phyloP scores from a whole-genome alignment of 2,329 filamentous ascomycete genomes.

The Aspergillus spinulosporus region DNA sequence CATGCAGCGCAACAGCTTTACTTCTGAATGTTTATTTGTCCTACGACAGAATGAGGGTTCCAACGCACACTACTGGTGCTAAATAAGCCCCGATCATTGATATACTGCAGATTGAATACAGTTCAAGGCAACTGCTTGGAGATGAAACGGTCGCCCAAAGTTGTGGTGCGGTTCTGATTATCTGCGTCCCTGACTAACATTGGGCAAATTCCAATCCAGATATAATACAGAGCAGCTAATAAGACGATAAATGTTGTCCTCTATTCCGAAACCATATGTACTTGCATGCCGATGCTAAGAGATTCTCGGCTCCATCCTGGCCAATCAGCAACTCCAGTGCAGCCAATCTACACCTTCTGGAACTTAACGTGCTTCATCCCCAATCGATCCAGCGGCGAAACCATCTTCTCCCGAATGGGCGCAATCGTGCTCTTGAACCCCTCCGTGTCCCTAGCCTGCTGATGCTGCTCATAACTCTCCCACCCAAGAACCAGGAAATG shows the following conservation, averaged over 20 bases:
- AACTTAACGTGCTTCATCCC: slow-evolving; percentile 39
- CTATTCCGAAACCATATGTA: neutral
- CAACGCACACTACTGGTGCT: no score
- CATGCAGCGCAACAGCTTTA: neutral
- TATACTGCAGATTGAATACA: no score
- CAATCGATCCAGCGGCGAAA: slow-evolving; percentile 39
- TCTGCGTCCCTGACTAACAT: no score
- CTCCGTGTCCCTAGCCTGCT: slow-evolving; percentile 47
- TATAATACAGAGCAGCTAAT: no score
- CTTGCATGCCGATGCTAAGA: neutral
- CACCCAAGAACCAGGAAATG: slow-evolving; percentile 53
- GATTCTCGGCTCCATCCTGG: neutral
- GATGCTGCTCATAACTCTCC: slow-evolving; percentile 53
- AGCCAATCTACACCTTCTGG: slow-evolving; percentile 5
- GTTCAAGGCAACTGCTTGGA: no score
- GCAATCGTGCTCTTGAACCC: slow-evolving; percentile 46
- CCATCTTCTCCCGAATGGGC: slow-evolving; percentile 44
- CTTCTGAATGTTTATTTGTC: neutral
- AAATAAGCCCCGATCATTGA: no score
- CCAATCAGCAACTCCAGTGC: neutral
- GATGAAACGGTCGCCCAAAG: no score
- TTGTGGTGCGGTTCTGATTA: no score
- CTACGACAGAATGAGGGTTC: no score
- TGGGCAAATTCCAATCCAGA: no score
- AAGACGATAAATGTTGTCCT: no score